Percentiles rank a stretch among this genome's conserved stretches.
phyloP scores from a whole-genome alignment of 2,329 filamentous ascomycete genomes.

The Stenocarpella maydis region DNA sequence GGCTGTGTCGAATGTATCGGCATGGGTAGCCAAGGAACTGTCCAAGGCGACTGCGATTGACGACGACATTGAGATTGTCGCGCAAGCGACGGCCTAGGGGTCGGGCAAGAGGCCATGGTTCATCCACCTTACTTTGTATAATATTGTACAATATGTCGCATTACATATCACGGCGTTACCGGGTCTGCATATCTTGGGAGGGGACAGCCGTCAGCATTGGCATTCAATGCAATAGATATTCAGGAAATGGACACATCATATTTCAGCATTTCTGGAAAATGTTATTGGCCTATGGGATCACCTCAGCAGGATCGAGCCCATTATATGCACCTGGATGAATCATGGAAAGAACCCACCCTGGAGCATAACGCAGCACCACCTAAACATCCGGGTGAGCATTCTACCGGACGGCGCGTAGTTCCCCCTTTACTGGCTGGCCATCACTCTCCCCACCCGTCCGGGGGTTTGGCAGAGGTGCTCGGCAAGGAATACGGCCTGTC shows the following conservation, averaged over 20 bases:
- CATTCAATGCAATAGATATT: background rate
- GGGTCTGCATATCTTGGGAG: background rate
- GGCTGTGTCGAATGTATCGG: slow-evolving; percentile 38
- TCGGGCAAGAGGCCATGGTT: fast-evolving
- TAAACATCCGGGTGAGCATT: background rate
- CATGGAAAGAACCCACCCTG: too few species aligned
- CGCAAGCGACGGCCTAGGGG: background rate
- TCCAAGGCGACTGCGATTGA: slow-evolving; percentile 8
- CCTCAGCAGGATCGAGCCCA: too few species aligned
- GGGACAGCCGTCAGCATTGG: background rate
- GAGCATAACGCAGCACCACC: too few species aligned
- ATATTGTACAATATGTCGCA: slow-evolving; percentile 1
- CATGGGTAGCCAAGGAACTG: slow-evolving; percentile 30
- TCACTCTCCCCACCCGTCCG: background rate
- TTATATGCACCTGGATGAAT: too few species aligned
- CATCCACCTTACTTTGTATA: background rate
- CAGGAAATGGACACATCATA: background rate
- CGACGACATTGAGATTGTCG: slow-evolving; percentile 33
- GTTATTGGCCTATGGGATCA: too few species aligned
- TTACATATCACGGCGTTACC: background rate
- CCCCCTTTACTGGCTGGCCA: background rate
- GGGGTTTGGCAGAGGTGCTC: background rate
- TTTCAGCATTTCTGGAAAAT: too few species aligned
- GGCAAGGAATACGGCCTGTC: background rate
- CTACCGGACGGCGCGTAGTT: background rate